phyloP scores from a whole-genome alignment of 2,329 filamentous ascomycete genomes.

The Epichloe amarillans region DNA sequence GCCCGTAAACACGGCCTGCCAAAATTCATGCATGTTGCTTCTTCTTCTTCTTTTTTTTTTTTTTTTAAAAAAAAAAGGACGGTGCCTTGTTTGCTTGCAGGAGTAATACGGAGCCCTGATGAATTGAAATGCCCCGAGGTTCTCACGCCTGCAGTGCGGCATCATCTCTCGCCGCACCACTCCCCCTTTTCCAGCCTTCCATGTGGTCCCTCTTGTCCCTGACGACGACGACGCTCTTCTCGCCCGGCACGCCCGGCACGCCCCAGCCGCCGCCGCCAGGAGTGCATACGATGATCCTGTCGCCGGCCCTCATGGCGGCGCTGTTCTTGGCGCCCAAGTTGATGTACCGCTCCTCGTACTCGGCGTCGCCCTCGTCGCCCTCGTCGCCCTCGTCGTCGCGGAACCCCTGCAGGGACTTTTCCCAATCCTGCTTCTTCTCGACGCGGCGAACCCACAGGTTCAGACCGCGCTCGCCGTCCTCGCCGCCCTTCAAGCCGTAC shows the following conservation, averaged over 20 bases:
- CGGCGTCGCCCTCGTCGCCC: slow-evolving; percentile 20
- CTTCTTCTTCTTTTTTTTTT: no score
- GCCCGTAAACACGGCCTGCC: no score
- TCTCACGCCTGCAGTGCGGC: slow-evolving; percentile 40
- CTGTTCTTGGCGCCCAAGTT: slow-evolving; percentile 72
- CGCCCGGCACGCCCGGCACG: slow-evolving; percentile 39
- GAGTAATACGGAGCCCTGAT: no score
- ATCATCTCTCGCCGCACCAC: slow-evolving; percentile 43
- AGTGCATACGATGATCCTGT: slow-evolving; percentile 64
- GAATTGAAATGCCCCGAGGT: no score
- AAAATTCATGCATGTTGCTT: no score
- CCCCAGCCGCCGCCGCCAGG: slow-evolving; percentile 75
- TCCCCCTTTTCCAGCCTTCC: slow-evolving; percentile 41
- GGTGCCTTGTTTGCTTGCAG: no score
- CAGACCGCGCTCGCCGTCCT: slow-evolving; percentile 62
- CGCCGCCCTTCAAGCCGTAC: slow-evolving; percentile 60
- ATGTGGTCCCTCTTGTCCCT: slow-evolving; percentile 39
- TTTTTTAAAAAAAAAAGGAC: no score
- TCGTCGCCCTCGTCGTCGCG: slow-evolving; percentile 19
- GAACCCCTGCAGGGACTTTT: slow-evolving; percentile 28
- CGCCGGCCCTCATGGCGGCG: slow-evolving; percentile 60
- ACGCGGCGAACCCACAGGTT: slow-evolving; percentile 81
- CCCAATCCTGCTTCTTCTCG: slow-evolving; percentile 41
- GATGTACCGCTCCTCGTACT: slow-evolving; percentile 48
- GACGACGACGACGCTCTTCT: slow-evolving; percentile 34